These are phyloP conservation scores for Achlya hypogyna DNA, from an alignment of 352 stramenopile species.

Conservation along the genomic window DNA sequence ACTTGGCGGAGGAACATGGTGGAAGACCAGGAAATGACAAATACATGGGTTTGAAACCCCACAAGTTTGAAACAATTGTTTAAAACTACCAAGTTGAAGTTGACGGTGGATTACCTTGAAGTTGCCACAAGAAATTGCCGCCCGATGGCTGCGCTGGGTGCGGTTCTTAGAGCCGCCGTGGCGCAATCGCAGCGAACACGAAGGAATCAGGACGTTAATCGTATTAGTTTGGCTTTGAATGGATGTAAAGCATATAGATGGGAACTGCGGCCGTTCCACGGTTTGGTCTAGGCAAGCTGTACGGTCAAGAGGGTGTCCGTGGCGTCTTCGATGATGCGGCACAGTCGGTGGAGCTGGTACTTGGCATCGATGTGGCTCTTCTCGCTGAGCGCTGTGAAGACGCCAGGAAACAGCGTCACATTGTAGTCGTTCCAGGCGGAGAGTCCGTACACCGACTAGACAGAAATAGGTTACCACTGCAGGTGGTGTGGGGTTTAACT, in stretches of 20 bases:
- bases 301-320: conserved; percentile 54
- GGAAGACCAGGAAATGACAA: too few species aligned
- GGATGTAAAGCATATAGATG: neutral
- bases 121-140: too few species aligned
- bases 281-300: neutral
- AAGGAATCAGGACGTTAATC: too few species aligned
- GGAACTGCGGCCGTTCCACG: neutral
- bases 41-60: too few species aligned
- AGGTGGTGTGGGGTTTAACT: conserved; percentile 19
- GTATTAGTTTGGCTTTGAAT: too few species aligned
- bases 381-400: conserved; percentile 61
- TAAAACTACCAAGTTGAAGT: too few species aligned
- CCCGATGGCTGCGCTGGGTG: too few species aligned
- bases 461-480: neutral
- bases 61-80: too few species aligned
- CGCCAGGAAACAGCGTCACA: conserved; percentile 57
- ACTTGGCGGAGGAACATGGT: neutral
- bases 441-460: conserved; percentile 66
- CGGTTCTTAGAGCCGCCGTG: too few species aligned
- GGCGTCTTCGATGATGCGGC: conserved; percentile 68
- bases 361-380: conserved; percentile 65
- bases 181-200: too few species aligned
- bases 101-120: too few species aligned
- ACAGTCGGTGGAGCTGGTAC: conserved; percentile 65
- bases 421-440: conserved; percentile 78